Evolutionary conservation across 495 filamentous ascomycete genomes (phyloP), one percentile per base, ranked within the genome.

Genomic region (Friedmanniomyces simplex): DNA sequence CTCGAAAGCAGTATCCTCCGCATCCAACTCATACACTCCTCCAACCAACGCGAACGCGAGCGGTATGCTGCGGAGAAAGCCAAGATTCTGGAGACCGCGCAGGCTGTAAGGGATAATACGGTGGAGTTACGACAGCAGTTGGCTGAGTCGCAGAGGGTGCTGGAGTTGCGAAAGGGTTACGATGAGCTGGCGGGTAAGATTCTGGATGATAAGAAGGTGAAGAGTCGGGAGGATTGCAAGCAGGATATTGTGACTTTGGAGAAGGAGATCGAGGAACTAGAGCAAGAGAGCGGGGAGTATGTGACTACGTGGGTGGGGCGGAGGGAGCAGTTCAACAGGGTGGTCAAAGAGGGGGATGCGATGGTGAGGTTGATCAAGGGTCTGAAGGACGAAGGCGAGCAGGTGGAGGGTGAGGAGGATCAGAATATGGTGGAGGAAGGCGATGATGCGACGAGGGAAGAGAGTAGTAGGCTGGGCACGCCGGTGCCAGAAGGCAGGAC

Each of bases 321-420:
- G 34, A 72, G 89, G 41, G 85, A 86, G 64, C 89, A 95, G 71
- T 98, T 97, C 71, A 87, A 84, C 13, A 77, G 82, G 61, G 93
- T 98, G 66, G 87, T 96, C 57, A 89, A 90, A 39, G 91, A 97
- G 74, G 87, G 89, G 4, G 87, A 86, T 82, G 78, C 88, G 59
- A 77, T 97, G 63, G 77, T 90, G 49, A 79, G 84, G 32, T 73
- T 95, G 64, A 97, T 98, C 62, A 81, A 88, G 42, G 90, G 96
- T 70, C 90, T 96, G 75, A 96, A 96, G 70, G 93, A 97, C 68
- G 93, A 96, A 72, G 66, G 66, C 14, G 82, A 84, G 66, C 69
- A 81, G 43, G 14, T 14, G 68, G 91, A 91, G 28, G 95, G 93
- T 81, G 79, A 82, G 34, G 53, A 54, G 26, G 64, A 65, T 50